Percentiles rank a stretch among this genome's conserved stretches.
Evolutionary conservation across 129 eudicot genomes (phyloP).

Genomic region (Solidago caesia): DNA sequence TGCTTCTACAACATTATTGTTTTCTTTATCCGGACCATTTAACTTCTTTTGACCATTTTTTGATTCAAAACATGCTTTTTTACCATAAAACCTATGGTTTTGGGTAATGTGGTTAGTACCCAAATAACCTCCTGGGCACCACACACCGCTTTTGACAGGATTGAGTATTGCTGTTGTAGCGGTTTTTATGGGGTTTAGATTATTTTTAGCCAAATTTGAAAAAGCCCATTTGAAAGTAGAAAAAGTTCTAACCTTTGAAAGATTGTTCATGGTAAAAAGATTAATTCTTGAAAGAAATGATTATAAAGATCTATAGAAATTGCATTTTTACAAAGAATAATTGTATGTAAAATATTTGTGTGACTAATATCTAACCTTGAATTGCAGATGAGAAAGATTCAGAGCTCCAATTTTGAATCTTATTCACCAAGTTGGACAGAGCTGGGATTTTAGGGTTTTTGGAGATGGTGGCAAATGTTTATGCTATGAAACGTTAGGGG

Average conservation of each 20-base stretch:
- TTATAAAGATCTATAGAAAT: conserved; percentile 17
- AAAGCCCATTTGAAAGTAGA: conserved; percentile 29
- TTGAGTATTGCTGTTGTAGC: background rate
- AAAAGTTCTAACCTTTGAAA: conserved; percentile 33
- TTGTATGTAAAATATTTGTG: background rate
- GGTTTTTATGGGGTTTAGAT: conserved; percentile 33
- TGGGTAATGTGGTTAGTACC: conserved; percentile 32
- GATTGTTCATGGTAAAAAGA: conserved; percentile 33
- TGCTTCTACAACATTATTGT: conserved; percentile 44
- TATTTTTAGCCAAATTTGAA: conserved; percentile 1
- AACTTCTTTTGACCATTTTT: conserved; percentile 10
- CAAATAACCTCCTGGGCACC: conserved; percentile 20
- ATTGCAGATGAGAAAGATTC: conserved; percentile 5
- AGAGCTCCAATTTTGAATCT: conserved; percentile 17
- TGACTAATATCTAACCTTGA: conserved; percentile 25
- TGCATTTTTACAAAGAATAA: conserved; percentile 4
- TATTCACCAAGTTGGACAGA: conserved; percentile 1
- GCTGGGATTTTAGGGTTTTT: conserved; percentile 20
- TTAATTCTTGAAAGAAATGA: background rate
- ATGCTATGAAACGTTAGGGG: background rate
- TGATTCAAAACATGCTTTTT: conserved; percentile 25
- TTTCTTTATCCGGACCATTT: conserved; percentile 12
- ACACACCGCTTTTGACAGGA: too few species aligned
- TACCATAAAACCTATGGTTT: conserved; percentile 48
- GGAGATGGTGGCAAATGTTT: conserved; percentile 12